phyloP scores from a whole-genome alignment of 1,139 yeast genomes.

The Entelexis paramagnoliae region DNA sequence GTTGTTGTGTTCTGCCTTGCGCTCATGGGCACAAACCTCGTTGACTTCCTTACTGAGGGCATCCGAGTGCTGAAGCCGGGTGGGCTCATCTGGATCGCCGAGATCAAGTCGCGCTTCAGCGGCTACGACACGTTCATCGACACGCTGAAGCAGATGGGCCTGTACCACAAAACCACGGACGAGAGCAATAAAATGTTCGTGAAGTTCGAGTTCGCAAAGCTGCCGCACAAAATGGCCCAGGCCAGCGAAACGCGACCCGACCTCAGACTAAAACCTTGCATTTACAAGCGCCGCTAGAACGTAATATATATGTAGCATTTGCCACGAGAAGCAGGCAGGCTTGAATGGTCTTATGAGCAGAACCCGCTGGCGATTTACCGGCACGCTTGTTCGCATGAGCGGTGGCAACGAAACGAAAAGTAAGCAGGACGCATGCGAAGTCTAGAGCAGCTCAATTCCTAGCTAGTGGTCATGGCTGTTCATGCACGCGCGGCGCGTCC shows the following conservation, averaged over 20 bases:
- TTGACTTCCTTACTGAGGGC: slow-evolving; percentile 87
- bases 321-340: no score
- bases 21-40: slow-evolving; percentile 91
- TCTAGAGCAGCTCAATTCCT: no score
- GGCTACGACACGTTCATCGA: slow-evolving; percentile 61
- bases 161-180: slow-evolving; percentile 81
- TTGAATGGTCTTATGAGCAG: no score
- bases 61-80: slow-evolving; percentile 74
- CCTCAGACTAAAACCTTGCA: slow-evolving; percentile 83
- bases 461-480: no score
- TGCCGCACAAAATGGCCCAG: slow-evolving; percentile 68
- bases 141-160: slow-evolving; percentile 56
- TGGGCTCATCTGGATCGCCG: slow-evolving; percentile 96
- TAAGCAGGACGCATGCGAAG: no score
- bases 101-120: slow-evolving; percentile 77
- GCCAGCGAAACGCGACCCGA: slow-evolving; percentile 49
- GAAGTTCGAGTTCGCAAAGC: slow-evolving; percentile 85
- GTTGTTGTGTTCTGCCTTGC: slow-evolving; percentile 87
- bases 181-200: slow-evolving; percentile 87
- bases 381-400: no score
- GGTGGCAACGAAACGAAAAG: no score
- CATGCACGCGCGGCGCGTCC: no score
- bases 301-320: no score
- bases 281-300: slow-evolving; percentile 71
- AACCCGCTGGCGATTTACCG: no score